Percentiles rank a stretch among this genome's conserved stretches.
phyloP scores from a whole-genome alignment of 1,284 basidiomycete genomes.

The Cryptococcus hybrid region DNA sequence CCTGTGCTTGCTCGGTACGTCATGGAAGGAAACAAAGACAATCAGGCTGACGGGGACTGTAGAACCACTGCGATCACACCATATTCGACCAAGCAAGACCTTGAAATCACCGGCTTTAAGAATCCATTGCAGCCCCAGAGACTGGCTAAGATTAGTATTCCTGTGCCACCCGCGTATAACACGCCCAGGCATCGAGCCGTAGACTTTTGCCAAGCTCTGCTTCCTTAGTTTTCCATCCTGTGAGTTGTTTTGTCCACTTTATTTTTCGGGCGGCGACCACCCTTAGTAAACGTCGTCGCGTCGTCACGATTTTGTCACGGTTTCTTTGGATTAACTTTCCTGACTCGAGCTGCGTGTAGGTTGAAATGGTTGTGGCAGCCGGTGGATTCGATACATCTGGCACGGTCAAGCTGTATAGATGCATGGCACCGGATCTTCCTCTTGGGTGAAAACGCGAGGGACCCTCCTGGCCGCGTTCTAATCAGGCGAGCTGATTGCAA shows the following conservation, averaged over 20 bases:
- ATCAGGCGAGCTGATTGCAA: no score
- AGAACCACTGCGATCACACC: constrained; percentile 38
- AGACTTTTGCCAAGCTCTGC: constrained; percentile 42
- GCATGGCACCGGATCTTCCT: constrained; percentile 23
- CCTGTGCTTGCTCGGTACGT: constrained; percentile 80
- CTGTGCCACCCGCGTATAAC: constrained; percentile 27
- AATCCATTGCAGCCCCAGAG: constrained; percentile 34
- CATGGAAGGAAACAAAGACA: not conserved
- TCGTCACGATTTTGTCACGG: no score
- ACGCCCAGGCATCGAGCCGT: constrained; percentile 19
- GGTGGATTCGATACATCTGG: constrained; percentile 47
- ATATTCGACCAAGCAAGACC: constrained; percentile 36
- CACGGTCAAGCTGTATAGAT: constrained; percentile 44
- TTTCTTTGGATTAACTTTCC: no score
- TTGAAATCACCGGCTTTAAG: constrained; percentile 47
- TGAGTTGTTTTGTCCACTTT: constrained; percentile 18
- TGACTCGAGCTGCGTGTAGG: constrained; percentile 12
- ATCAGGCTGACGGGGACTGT: not conserved
- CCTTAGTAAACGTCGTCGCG: no score
- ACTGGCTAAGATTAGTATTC: constrained; percentile 38
- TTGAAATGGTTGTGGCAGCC: constrained; percentile 48
- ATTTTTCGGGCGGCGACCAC: constrained; percentile 7
- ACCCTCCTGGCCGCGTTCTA: no score
- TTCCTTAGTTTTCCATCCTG: constrained; percentile 50
- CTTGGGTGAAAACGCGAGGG: not conserved